Evolutionary conservation across 345 rosid species (phyloP).

Genomic region (Kandelia obovata): DNA sequence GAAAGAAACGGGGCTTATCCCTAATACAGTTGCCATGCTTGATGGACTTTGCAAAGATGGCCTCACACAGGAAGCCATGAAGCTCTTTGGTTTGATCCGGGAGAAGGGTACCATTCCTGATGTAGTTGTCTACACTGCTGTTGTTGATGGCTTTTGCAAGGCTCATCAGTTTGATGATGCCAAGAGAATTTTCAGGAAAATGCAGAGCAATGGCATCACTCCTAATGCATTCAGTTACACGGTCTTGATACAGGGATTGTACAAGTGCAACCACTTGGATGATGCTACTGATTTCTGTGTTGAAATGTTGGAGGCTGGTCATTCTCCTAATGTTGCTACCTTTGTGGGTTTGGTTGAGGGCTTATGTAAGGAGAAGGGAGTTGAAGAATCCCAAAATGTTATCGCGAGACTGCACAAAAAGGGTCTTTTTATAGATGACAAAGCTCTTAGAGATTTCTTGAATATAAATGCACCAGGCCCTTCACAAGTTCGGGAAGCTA

Average conservation of each 20-base stretch:
- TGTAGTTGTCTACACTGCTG: slow-evolving; percentile 86
- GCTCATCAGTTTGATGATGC: slow-evolving; percentile 79
- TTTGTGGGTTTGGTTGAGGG: slow-evolving; percentile 85
- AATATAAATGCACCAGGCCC: slow-evolving; percentile 65
- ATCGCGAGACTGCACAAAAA: slow-evolving; percentile 47
- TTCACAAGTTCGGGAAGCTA: slow-evolving; percentile 63
- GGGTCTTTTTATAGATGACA: slow-evolving; percentile 61
- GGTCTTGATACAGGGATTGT: slow-evolving; percentile 66
- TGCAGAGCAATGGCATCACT: slow-evolving; percentile 58
- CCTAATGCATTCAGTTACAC: slow-evolving; percentile 72
- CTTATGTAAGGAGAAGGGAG: slow-evolving; percentile 57
- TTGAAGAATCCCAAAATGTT: slow-evolving; percentile 50
- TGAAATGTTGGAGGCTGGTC: slow-evolving; percentile 87
- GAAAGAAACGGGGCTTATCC: slow-evolving; percentile 91
- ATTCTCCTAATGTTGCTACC: slow-evolving; percentile 71
- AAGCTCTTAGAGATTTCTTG: slow-evolving; percentile 70
- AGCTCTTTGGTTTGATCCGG: slow-evolving; percentile 74
- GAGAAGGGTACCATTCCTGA: slow-evolving; percentile 89
- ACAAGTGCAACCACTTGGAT: slow-evolving; percentile 43
- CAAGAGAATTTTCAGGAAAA: slow-evolving; percentile 76
- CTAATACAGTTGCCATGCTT: slow-evolving; percentile 90
- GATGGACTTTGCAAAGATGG: slow-evolving; percentile 97
- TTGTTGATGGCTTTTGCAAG: slow-evolving; percentile 82
- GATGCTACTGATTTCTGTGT: slow-evolving; percentile 55
- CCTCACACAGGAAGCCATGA: slow-evolving; percentile 84